phyloP scores from a whole-genome alignment of 2,329 filamentous ascomycete species.

The Pseudocercospora fuligena region DNA sequence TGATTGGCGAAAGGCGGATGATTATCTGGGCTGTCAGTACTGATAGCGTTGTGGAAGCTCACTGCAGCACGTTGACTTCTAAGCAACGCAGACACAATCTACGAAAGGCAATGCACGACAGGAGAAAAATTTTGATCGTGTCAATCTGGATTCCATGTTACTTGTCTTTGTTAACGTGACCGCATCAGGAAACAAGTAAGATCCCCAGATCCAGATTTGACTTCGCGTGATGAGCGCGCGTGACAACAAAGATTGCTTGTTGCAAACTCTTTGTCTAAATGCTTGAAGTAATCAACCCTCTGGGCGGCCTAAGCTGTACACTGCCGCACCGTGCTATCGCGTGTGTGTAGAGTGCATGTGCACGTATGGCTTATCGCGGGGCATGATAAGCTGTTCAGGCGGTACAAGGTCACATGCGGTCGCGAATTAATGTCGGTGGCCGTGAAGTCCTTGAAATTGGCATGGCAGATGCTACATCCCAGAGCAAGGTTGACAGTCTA shows the following conservation, averaged over 20 bases:
- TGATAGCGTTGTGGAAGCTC: background rate
- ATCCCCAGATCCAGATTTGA: background rate
- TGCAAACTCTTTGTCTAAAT: background rate
- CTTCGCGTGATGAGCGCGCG: background rate
- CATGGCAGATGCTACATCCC: background rate
- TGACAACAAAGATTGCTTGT: background rate
- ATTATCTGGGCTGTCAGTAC: background rate
- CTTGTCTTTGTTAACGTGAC: background rate
- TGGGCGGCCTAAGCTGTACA: background rate
- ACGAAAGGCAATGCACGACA: background rate
- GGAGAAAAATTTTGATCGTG: background rate
- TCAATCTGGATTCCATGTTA: background rate
- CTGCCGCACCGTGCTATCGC: background rate
- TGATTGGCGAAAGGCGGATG: too few relatives aligned
- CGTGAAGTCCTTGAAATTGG: background rate
- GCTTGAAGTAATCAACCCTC: background rate
- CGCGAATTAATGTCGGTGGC: background rate
- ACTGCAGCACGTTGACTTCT: background rate
- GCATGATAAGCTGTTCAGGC: background rate
- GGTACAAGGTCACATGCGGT: background rate
- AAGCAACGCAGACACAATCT: background rate
- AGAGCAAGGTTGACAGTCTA: background rate
- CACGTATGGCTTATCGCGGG: background rate
- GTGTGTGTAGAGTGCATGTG: background rate
- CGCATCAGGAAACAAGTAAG: background rate